Conservation (phyloP, 148 eudicot species). For the Rhododendron simsii region DNA sequence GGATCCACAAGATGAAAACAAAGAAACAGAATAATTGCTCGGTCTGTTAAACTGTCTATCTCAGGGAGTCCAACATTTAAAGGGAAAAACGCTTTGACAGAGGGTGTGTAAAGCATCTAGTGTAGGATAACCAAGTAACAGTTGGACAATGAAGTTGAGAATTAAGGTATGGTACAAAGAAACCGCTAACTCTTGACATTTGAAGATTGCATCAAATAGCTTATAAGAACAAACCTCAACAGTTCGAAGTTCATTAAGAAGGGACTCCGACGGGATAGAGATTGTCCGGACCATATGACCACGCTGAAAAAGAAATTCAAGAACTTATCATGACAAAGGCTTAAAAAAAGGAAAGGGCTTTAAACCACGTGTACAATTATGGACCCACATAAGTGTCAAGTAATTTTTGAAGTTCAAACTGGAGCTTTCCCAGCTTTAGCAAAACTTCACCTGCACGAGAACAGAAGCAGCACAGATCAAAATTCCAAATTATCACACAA, state of each 20-base stretch:
- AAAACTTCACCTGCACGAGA: constrained; percentile 67
- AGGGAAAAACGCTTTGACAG: neutral
- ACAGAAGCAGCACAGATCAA: neutral
- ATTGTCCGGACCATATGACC: constrained; percentile 77
- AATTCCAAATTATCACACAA: neutral
- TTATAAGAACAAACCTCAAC: constrained; percentile 63
- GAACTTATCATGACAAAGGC: constrained; percentile 2
- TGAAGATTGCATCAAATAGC: neutral
- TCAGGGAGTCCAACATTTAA: neutral
- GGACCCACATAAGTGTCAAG: constrained; percentile 86
- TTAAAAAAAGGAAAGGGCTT: neutral
- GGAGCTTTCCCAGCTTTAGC: constrained; percentile 81
- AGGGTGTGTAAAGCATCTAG: neutral
- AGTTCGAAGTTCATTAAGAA: constrained; percentile 74
- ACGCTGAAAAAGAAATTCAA: constrained; percentile 50
- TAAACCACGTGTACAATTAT: neutral
- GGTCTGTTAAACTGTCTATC: neutral
- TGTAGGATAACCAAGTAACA: neutral
- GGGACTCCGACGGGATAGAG: constrained; percentile 90
- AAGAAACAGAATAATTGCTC: neutral
- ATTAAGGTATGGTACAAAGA: neutral
- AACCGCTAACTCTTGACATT: neutral
- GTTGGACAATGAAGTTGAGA: neutral
- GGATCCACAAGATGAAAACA: neutral
- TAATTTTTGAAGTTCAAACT: constrained; percentile 81